Conservation (phyloP, 768 basidiomycete species). For the Thelephora aurantiotincta region DNA sequence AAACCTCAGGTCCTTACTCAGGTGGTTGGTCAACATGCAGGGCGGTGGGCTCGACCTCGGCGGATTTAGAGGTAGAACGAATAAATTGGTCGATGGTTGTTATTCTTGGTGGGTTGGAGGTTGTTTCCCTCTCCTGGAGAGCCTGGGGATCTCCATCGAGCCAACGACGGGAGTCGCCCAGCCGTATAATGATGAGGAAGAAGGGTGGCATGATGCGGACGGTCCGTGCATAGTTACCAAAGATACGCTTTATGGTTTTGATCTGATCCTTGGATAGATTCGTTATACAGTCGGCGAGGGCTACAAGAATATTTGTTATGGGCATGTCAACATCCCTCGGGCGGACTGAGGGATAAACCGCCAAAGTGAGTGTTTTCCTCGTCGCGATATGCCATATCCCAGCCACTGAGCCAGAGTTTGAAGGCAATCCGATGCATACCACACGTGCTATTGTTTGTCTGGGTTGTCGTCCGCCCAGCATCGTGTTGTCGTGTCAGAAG, state of each 20-base stretch:
- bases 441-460: slow-evolving; percentile 85
- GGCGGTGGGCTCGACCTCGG: slow-evolving; percentile 72
- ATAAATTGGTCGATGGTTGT: slow-evolving; percentile 98
- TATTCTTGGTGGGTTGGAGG: slow-evolving; percentile 99
- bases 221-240: slow-evolving; percentile 25
- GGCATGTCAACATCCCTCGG: slow-evolving; percentile 74
- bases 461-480: slow-evolving; percentile 88
- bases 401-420: neutral
- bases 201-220: slow-evolving; percentile 60
- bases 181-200: slow-evolving; percentile 15
- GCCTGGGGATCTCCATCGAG: slow-evolving; percentile 21
- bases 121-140: slow-evolving; percentile 64
- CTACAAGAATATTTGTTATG: slow-evolving; percentile 80
- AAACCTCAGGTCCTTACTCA: slow-evolving; percentile 42
- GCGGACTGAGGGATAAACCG: slow-evolving; percentile 90
- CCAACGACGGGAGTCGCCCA: slow-evolving; percentile 44
- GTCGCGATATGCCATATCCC: neutral
- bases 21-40: slow-evolving; percentile 85
- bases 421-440: slow-evolving; percentile 87
- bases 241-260: neutral
- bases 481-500: slow-evolving; percentile 35
- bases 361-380: slow-evolving; percentile 49
- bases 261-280: slow-evolving; percentile 17
- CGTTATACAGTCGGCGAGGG: slow-evolving; percentile 45
- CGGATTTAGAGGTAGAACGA: slow-evolving; percentile 87